Evolutionary conservation across 768 basidiomycete species (phyloP), one percentile per base, ranked within the genome.

Genomic region (Amanita inopinata): DNA sequence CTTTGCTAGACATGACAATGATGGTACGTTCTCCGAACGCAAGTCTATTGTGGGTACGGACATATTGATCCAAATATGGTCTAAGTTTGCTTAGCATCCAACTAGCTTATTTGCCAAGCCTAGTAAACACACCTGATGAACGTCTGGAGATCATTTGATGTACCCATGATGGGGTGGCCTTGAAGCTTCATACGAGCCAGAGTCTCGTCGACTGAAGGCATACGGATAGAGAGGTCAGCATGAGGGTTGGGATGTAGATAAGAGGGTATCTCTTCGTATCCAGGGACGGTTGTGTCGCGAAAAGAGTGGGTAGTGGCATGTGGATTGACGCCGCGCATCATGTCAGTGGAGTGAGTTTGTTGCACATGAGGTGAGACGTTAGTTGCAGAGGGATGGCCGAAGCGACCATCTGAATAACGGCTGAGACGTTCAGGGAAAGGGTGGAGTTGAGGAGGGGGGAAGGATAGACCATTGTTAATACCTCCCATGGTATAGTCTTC

Each of bases 1-100:
- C 92, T 56, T 86, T 91, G 58, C 86, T 90, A n/a, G 90, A 93
- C 87, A 96, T 92, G 53, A 98, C 85, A 47, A 97, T 85, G 47
- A 98, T 78, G 3, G 91, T 90, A 36, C 91, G 79, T 60, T 97
- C 94, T 38, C 94, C 94, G 53, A 84, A 84, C 1, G 84, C 85
- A 34, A 96, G 73, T 22, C 92, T 76, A 58, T 94, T 94, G 28
- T 78, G 70, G 15, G 91, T 77, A 24, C 80, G 74, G 38, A 92
- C 76, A 57, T 91, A 97, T 52, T 86, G 83, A 47, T 89, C 85
- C 49, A 91, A 66, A 61, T 78, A 87, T 8, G 87, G 87, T 18
- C 83, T 86, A 49, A 35, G 46, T 15, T 42, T 45, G 38, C 50
- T 48, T 48, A 42, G 48, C 38, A 48, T n/a, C n/a, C n/a, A n/a